Evolutionary conservation across 345 rosid genomes (phyloP).

Genomic region (Garcia nutans): DNA sequence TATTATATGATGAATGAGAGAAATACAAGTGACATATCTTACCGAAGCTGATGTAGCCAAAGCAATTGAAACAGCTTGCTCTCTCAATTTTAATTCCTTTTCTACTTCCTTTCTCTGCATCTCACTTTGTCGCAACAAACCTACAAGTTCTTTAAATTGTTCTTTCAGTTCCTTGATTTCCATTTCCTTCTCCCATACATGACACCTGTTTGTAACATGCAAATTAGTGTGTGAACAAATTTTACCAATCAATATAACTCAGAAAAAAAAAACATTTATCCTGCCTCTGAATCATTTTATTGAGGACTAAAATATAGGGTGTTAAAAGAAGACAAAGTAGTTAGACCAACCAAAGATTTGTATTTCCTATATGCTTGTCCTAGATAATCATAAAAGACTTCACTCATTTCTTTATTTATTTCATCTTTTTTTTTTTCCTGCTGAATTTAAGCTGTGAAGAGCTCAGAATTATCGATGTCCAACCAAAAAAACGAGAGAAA

Average conservation of each 20-base stretch:
- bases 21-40: constrained; percentile 19
- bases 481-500: not conserved
- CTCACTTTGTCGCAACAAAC: constrained; percentile 74
- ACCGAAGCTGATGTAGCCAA: constrained; percentile 68
- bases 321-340: not conserved
- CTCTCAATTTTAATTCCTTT: constrained; percentile 76
- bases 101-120: constrained; percentile 70
- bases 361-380: constrained; percentile 4
- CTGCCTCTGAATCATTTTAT: not conserved
- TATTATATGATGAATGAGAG: constrained; percentile 2
- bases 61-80: constrained; percentile 64
- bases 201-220: constrained; percentile 56
- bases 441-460: not conserved
- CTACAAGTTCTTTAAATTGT: constrained; percentile 83
- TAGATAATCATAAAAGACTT: not conserved
- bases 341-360: constrained; percentile 1
- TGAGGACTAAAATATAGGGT: not conserved
- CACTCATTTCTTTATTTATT: not conserved
- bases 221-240: constrained; percentile 10
- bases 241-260: not conserved
- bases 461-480: not conserved
- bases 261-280: not conserved
- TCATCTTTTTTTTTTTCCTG: not conserved
- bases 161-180: constrained; percentile 94
- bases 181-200: constrained; percentile 86